A percentile compares a stretch with the other conserved stretches of the same genome.
Evolutionary conservation across 2,329 filamentous ascomycete species (phyloP).

Genomic region (Claviceps purpurea): DNA sequence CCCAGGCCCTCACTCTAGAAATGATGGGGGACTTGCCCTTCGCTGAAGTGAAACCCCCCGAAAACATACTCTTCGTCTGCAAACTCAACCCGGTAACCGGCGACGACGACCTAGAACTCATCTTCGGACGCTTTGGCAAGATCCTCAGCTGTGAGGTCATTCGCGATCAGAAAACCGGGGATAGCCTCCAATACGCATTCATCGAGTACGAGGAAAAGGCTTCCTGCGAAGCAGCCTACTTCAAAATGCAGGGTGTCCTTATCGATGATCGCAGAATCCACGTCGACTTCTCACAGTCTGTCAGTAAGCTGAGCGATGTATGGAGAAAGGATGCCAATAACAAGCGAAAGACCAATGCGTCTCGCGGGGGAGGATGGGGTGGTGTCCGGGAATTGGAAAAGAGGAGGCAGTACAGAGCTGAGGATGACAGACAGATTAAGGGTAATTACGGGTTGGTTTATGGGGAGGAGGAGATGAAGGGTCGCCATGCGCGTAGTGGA

Average conservation of each 20-base stretch:
- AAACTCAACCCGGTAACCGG: slow-evolving; percentile 95
- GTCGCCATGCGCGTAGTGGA: slow-evolving; percentile 30
- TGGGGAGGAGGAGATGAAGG: slow-evolving; percentile 54
- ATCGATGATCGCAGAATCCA: slow-evolving; percentile 97
- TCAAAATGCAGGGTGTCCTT: slow-evolving; percentile 96
- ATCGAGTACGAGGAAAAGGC: slow-evolving; percentile 92
- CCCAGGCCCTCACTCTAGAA: slow-evolving; percentile 87
- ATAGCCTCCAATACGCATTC: slow-evolving; percentile 94
- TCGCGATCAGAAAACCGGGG: slow-evolving; percentile 80
- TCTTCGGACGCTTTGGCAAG: slow-evolving; percentile 92
- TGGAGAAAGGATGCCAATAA: slow-evolving; percentile 80
- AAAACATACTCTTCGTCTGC: slow-evolving; percentile 96
- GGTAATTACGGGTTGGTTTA: slow-evolving; percentile 68
- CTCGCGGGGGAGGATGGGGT: slow-evolving; percentile 73
- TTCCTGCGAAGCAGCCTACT: slow-evolving; percentile 88
- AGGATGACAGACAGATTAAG: slow-evolving; percentile 32
- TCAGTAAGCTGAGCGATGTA: slow-evolving; percentile 70
- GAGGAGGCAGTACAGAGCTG: slow-evolving; percentile 75
- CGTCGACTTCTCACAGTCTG: slow-evolving; percentile 96
- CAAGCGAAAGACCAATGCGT: slow-evolving; percentile 50
- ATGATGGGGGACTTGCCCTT: slow-evolving; percentile 97
- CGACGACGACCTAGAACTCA: slow-evolving; percentile 86
- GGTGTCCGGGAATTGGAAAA: slow-evolving; percentile 81
- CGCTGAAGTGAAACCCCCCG: slow-evolving; percentile 91
- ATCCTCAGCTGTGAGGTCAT: slow-evolving; percentile 96